Evolutionary conservation across 1,139 yeast species (phyloP), one percentile per base, ranked within the genome.

Genomic region (Suhomyces taliae): DNA sequence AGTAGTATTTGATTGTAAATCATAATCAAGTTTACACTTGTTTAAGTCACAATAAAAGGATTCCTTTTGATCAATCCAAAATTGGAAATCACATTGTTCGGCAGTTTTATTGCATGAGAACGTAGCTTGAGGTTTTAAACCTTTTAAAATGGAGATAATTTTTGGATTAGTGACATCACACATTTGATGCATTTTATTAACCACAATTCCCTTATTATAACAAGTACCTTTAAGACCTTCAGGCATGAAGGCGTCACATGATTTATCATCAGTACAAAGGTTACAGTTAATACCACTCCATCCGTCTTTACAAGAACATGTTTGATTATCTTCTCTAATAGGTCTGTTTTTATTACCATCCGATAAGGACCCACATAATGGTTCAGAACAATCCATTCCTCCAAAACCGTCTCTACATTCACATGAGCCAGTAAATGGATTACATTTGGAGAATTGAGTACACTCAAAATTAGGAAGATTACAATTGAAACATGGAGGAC

Each of bases 211-310:
- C n/a, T 88, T 81, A 52, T 83, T 79, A 65, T 90, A 91, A 64
- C 99, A 93, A 0, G 96, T 89, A 8, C 98, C 99, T 52, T 79
- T 72, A 48, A 90, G 68, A 1, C 89, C 95, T 47, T 85, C 91
- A 1, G 98, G 98, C 84, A 93, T 82, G 56, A 93, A 87, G 0
- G 87, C 70, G 62, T 89, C 89, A 69, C 99, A 93, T 2, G 86
- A 87, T 6, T 72, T 66, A 62, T 93, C 96, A 4, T 64, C 62
- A 24, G 78, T 72, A 67, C 99, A 93, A 54, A 87, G 59, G 61
- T 93, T 93, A 74, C 99, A 93, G 62, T 93, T 93, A 61, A 93
- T 87, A 40, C 99, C 98, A 7, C 74, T 70, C 99, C 99, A 93
- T 4, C 99, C 99, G 1, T 77, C 75, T 41, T 79, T 78, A 69